Base-by-base conservation (phyloP, 306 rosid genomes). In the Phaseolus lunatus region DNA sequence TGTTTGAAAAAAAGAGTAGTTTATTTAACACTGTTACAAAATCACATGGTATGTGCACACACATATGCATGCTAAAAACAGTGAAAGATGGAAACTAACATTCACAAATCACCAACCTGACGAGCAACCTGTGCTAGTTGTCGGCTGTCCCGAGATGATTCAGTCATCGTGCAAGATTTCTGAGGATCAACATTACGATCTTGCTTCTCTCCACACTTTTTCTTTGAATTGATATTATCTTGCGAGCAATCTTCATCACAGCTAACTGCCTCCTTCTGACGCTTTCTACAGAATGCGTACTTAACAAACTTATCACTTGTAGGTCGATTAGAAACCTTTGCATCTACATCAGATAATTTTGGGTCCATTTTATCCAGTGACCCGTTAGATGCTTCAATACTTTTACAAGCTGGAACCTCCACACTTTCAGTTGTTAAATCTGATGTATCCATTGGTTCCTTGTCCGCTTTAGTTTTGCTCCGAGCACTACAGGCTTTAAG, bases 271-370 rank as follows among this genome's bases (percentile, higher is more conserved):
- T 85, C 94, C 84, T 78, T 93, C 91, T 93, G 90, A 48, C 89
- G 92, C 80, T 90, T 93, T 84, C 96, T 93, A 70, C 67, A 80
- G 84, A 93, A 93, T 26, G 98, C 90, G 78, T 88, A 90, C 83
- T 88, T 89, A 43, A 93, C 87, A 81, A 89, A 76, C 85, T 81
- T 89, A 75, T 81, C 90, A 83, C 85, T 80, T 52, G 37, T 68
- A 3, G 83, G 59, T 79, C 76, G 88, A 80, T 78, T 75, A 61
- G 87, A 83, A 70, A 77, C 81, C 65, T 76, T 89, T 50, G 76
- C 87, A 41, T 80, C 83, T 78, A 65, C 50, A 61, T 84, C 73
- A 58, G 89, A 83, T 62, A 47, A 70, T 86, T 89, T 88, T 14
- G 62, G 47, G 52, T 75, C 84, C 64, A 63, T 52, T 27, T 75